A percentile compares a stretch with the other conserved stretches of the same genome.
Evolutionary conservation across 306 rosid genomes (phyloP).

Genomic region (Quercus dentata): DNA sequence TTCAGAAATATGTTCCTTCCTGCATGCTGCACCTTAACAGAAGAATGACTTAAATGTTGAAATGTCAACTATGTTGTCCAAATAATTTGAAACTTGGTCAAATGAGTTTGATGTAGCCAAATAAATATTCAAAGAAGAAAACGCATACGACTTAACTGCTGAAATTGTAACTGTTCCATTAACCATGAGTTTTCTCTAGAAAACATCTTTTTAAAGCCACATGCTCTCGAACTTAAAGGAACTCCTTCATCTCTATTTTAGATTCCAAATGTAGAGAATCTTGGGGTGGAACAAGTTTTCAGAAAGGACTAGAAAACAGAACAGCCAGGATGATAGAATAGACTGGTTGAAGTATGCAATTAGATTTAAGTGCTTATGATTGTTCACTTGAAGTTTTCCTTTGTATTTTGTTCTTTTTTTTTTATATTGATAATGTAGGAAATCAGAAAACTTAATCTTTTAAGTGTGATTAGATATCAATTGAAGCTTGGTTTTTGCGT

Average conservation of each 20-base stretch:
- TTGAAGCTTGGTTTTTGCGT: no score
- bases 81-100: not conserved
- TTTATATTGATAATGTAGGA: not conserved
- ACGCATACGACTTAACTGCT: not conserved
- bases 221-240: not conserved
- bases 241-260: not conserved
- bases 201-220: not conserved
- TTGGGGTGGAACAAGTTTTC: not conserved
- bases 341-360: not conserved
- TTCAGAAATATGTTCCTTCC: not conserved
- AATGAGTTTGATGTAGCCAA: not conserved
- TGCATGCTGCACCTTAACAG: not conserved
- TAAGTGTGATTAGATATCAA: no score
- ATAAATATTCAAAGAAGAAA: not conserved
- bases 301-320: not conserved
- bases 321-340: not conserved
- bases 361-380: not conserved
- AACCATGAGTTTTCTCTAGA: not conserved
- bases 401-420: not conserved
- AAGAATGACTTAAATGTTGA: not conserved
- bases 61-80: not conserved
- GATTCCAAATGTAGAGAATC: not conserved
- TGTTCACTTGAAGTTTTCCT: not conserved
- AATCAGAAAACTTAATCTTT: not conserved
- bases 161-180: not conserved